These are phyloP conservation scores for Mycena belliarum DNA, from an alignment of 768 basidiomycete species.

Conservation along the genomic window DNA sequence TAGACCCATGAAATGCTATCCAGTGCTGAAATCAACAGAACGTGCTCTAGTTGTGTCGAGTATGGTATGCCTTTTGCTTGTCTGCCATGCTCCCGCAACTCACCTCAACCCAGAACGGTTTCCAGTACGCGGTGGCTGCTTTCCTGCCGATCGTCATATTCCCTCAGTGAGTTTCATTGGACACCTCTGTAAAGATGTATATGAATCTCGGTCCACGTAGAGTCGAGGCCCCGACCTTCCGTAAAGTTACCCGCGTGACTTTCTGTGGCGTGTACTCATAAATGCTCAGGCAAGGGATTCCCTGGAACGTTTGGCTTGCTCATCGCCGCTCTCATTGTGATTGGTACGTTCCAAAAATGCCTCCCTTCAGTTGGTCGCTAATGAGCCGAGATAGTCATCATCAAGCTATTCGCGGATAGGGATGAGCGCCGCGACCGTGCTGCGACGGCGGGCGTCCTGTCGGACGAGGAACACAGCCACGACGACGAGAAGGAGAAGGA, in stretches of 20 bases:
- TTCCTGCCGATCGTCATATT: constrained; percentile 31
- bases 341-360: constrained; percentile 15
- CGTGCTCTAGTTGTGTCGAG: constrained; percentile 27
- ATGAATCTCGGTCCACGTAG: background rate
- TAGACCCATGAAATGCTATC: background rate
- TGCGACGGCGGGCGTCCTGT: background rate
- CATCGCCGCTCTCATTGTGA: constrained; percentile 25
- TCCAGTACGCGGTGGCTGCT: constrained; percentile 28
- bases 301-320: constrained; percentile 29
- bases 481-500: constrained; percentile 4
- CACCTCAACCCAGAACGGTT: constrained; percentile 19
- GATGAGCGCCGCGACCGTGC: constrained; percentile 18
- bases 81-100: too few relatives aligned
- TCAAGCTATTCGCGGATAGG: constrained; percentile 27
- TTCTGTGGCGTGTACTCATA: background rate
- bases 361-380: background rate
- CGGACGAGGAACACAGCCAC: background rate
- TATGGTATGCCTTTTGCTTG: constrained; percentile 7
- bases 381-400: constrained; percentile 18
- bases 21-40: constrained; percentile 14
- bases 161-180: constrained; percentile 22
- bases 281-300: constrained; percentile 26
- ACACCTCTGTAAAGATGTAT: background rate
- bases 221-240: constrained; percentile 17
- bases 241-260: background rate